Conservation (phyloP, 148 eudicot species). For the Selenicereus undatus region DNA sequence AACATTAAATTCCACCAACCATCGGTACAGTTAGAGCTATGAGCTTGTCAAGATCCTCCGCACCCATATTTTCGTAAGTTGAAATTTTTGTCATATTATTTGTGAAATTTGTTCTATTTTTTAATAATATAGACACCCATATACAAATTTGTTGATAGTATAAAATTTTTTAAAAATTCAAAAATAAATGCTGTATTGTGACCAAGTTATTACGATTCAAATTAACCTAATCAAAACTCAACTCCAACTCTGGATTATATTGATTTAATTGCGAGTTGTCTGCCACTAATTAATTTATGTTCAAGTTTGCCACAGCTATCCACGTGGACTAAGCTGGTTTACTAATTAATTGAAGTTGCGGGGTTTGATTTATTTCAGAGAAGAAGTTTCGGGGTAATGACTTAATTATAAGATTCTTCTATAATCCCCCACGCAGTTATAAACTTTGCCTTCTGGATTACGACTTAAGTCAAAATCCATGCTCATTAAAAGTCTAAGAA, state of each 20-base stretch:
- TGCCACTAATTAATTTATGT: conserved; percentile 13
- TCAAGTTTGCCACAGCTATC: conserved; percentile 25
- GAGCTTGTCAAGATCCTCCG: too few species aligned
- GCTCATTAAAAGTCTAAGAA: conserved; percentile 14
- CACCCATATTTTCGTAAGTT: too few species aligned
- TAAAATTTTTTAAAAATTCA: too few species aligned
- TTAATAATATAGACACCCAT: too few species aligned
- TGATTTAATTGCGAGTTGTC: neutral
- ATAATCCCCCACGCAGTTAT: conserved; percentile 11
- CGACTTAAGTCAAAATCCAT: conserved; percentile 24
- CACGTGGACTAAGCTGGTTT: neutral
- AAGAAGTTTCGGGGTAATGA: conserved; percentile 1
- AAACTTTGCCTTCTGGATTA: conserved; percentile 16
- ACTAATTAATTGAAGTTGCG: conserved; percentile 1
- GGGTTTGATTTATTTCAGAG: neutral
- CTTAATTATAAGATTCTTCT: neutral
- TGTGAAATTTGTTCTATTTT: too few species aligned
- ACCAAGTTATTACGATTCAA: too few species aligned
- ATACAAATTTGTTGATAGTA: too few species aligned
- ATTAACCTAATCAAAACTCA: neutral
- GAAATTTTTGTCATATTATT: too few species aligned
- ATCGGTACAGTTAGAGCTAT: too few species aligned
- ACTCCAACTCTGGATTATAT: neutral
- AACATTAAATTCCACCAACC: too few species aligned
- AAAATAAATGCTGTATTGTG: too few species aligned